Percentiles rank a stretch among this genome's conserved stretches.
Conservation (phyloP, 768 basidiomycete genomes). For the Cystoderma amianthinum region DNA sequence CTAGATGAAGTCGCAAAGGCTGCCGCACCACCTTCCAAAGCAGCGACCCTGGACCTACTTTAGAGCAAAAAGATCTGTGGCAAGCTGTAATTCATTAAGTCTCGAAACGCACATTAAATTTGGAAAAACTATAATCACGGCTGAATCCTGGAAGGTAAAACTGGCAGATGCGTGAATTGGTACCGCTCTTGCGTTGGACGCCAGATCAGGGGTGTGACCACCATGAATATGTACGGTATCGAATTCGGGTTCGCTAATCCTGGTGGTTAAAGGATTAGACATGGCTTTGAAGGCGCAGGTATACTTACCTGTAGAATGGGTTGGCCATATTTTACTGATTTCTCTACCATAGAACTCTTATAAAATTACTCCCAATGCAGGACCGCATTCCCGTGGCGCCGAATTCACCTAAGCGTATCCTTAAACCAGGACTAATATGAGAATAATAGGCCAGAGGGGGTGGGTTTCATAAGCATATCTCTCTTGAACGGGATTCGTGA, state of each 20-base stretch:
- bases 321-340: background rate
- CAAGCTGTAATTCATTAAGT: slow-evolving; percentile 38
- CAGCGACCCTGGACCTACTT: slow-evolving; percentile 45
- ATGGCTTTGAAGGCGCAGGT: background rate
- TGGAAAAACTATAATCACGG: slow-evolving; percentile 26
- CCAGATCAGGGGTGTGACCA: slow-evolving; percentile 55
- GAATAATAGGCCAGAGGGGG: too few species aligned
- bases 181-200: slow-evolving; percentile 67
- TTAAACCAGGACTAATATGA: too few species aligned
- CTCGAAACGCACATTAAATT: background rate
- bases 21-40: slow-evolving; percentile 73
- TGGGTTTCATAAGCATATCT: too few species aligned
- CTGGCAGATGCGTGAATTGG: slow-evolving; percentile 74
- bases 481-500: too few species aligned
- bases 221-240: slow-evolving; percentile 79
- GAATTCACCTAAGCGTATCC: too few species aligned
- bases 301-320: background rate
- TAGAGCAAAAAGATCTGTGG: slow-evolving; percentile 63
- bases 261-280: background rate
- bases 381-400: too few species aligned
- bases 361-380: too few species aligned
- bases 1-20: slow-evolving; percentile 73
- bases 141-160: slow-evolving; percentile 67
- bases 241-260: slow-evolving; percentile 56
- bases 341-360: too few species aligned